These are phyloP conservation scores for Prillingera fragicola DNA, from an alignment of 1,284 basidiomycete genomes.

Conservation along the genomic window DNA sequence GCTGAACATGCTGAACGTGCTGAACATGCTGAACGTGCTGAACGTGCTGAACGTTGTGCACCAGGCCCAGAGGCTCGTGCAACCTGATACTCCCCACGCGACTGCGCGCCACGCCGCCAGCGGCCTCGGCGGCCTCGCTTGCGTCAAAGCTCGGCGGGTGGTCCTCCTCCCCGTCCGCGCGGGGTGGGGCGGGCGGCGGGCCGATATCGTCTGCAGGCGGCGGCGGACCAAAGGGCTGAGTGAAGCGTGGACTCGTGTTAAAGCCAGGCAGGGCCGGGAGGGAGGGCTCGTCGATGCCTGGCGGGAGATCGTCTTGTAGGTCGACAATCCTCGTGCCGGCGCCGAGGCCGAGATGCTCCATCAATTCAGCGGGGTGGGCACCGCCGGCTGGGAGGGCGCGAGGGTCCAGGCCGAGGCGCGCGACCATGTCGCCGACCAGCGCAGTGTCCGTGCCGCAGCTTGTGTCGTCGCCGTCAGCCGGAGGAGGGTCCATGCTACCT, in stretches of 20 bases:
- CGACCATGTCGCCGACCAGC: constrained; percentile 35
- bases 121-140: constrained; percentile 42
- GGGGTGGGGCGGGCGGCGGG: neutral
- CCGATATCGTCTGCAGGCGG: neutral
- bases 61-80: no score
- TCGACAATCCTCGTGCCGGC: constrained; percentile 46
- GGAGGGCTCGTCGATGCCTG: constrained; percentile 48
- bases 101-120: constrained; percentile 13
- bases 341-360: constrained; percentile 46
- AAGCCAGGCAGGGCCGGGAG: constrained; percentile 44
- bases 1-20: neutral
- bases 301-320: constrained; percentile 47
- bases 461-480: constrained; percentile 30
- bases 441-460: constrained; percentile 14
- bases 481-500: constrained; percentile 45
- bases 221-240: neutral
- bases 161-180: constrained; percentile 4
- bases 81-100: constrained; percentile 7
- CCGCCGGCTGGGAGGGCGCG: constrained; percentile 2
- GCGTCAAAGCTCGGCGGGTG: constrained; percentile 43
- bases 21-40: neutral
- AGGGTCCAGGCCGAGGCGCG: constrained; percentile 28
- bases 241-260: neutral
- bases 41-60: no score
- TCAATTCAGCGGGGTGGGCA: constrained; percentile 26